A percentile compares a stretch with the other conserved stretches of the same genome.
phyloP scores from a whole-genome alignment of 768 basidiomycete species.

The Tephrocybe sp. region DNA sequence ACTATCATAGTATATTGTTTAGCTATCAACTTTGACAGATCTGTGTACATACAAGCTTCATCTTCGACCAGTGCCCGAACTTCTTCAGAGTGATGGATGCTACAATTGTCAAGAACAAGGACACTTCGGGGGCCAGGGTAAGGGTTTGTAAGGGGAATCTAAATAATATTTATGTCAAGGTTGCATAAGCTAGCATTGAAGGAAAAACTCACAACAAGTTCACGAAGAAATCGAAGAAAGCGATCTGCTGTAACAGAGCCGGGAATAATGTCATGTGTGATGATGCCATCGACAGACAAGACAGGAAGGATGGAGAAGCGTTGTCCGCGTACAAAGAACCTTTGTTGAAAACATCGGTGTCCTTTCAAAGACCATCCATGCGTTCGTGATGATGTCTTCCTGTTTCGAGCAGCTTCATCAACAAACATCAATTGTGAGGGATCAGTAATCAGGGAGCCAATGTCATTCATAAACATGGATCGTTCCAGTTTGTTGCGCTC shows the following conservation, averaged over 20 bases:
- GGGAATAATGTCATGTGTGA: conserved; percentile 1
- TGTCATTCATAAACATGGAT: conserved; percentile 11
- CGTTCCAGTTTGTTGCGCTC: background rate
- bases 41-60: background rate
- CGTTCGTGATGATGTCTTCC: conserved; percentile 3
- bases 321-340: background rate
- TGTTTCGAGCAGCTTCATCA: conserved; percentile 14
- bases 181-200: too few relatives aligned
- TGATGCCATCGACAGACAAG: conserved; percentile 5
- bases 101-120: conserved; percentile 38
- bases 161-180: conserved; percentile 18
- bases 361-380: conserved; percentile 12
- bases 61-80: conserved; percentile 27
- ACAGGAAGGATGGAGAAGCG: background rate
- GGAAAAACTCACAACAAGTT: background rate
- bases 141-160: conserved; percentile 27
- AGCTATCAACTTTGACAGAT: background rate
- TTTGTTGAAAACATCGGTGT: background rate
- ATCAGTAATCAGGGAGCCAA: conserved; percentile 9
- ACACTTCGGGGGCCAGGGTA: conserved; percentile 34
- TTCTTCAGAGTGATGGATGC: conserved; percentile 39
- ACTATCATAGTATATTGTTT: too few relatives aligned
- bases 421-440: conserved; percentile 9
- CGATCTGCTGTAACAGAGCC: background rate
- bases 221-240: background rate